These are phyloP conservation scores for Botrytis fabae DNA, from an alignment of 2,329 filamentous ascomycete species.

Conservation along the genomic window DNA sequence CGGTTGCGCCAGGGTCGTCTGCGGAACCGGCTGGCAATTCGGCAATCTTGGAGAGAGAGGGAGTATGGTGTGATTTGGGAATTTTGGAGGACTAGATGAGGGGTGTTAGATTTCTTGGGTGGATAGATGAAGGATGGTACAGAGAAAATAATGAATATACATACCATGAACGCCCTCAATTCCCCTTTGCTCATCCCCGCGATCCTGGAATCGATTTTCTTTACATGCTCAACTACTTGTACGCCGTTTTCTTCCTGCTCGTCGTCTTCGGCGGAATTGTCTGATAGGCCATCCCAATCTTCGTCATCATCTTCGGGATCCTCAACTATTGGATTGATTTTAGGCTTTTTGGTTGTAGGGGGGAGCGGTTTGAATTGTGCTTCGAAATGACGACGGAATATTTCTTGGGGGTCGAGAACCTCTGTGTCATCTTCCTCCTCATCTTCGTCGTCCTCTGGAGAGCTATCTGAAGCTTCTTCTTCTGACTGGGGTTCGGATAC, in stretches of 20 bases:
- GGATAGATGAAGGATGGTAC: neutral
- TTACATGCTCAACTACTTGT: constrained; percentile 48
- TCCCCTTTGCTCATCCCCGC: constrained; percentile 63
- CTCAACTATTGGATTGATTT: constrained; percentile 29
- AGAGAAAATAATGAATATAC: too few relatives aligned
- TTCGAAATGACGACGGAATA: constrained; percentile 85
- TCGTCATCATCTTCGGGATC: constrained; percentile 43
- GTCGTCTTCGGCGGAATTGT: neutral
- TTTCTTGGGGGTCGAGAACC: constrained; percentile 60
- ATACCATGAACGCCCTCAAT: constrained; percentile 76
- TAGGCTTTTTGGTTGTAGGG: constrained; percentile 31
- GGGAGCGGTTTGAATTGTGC: constrained; percentile 77
- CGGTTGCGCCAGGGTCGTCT: constrained; percentile 56
- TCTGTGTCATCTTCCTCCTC: constrained; percentile 30
- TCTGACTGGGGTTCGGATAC: neutral
- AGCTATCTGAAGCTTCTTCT: constrained; percentile 10
- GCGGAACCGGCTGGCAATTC: constrained; percentile 33
- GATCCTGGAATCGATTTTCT: constrained; percentile 33
- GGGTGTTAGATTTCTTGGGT: neutral
- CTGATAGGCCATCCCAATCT: constrained; percentile 65
- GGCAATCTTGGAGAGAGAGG: constrained; percentile 28
- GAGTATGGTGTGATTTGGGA: constrained; percentile 27
- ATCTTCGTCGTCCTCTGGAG: neutral
- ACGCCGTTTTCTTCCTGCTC: constrained; percentile 44
- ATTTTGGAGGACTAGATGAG: constrained; percentile 37